Conservation (phyloP, 2,329 filamentous ascomycete genomes). For the Cercospora citrullina region DNA sequence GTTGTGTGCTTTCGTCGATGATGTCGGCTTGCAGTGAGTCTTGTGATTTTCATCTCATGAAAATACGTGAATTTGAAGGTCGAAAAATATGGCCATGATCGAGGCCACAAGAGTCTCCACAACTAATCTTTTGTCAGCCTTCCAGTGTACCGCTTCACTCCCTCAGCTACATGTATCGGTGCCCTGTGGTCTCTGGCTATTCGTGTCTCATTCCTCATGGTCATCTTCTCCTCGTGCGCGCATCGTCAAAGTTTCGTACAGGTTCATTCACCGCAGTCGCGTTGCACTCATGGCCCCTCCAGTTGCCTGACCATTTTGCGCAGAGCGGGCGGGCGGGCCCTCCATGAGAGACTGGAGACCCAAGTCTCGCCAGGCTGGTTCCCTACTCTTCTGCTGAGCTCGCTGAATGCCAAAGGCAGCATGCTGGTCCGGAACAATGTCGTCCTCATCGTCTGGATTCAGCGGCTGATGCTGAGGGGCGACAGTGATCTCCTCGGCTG, state of each 20-base stretch:
- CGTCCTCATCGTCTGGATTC: constrained; percentile 83
- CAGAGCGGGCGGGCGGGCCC: constrained; percentile 50
- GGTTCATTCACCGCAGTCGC: background rate
- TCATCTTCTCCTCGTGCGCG: background rate
- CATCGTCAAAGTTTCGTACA: background rate
- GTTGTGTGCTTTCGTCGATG: background rate
- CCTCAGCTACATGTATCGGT: background rate
- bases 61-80: background rate
- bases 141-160: background rate
- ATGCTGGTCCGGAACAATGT: constrained; percentile 84
- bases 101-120: background rate
- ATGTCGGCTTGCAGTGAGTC: background rate
- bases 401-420: constrained; percentile 83
- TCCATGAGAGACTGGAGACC: constrained; percentile 71
- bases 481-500: constrained; percentile 75
- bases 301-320: constrained; percentile 17
- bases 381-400: constrained; percentile 69
- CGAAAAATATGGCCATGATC: background rate
- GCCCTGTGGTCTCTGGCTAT: background rate
- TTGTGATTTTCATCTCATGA: background rate
- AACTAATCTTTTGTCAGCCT: background rate
- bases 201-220: background rate
- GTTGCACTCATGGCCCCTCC: constrained; percentile 19
- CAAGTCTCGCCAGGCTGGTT: constrained; percentile 77
- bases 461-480: constrained; percentile 75